These are phyloP conservation scores for Cucurbita argyrosperma DNA, from an alignment of 306 rosid species.

Conservation along the genomic window DNA sequence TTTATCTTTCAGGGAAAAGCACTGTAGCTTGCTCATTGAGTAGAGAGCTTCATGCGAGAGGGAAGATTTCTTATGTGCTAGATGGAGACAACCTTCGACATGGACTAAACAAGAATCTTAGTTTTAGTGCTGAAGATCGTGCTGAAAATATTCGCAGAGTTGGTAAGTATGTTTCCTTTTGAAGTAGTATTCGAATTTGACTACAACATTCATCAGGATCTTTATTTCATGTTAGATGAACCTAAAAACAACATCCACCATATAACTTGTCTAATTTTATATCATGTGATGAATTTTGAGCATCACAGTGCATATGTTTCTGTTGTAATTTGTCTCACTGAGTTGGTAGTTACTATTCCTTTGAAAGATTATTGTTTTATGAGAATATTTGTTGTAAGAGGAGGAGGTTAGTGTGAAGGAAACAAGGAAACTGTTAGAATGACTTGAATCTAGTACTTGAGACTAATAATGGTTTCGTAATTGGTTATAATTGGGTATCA, in stretches of 20 bases:
- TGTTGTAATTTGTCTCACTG: background rate
- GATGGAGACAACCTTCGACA: slow-evolving; percentile 89
- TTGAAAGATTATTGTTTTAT: background rate
- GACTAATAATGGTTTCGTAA: background rate
- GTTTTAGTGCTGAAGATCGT: slow-evolving; percentile 65
- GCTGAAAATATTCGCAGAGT: slow-evolving; percentile 77
- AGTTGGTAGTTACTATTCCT: background rate
- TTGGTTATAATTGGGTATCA: background rate
- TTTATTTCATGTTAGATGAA: background rate
- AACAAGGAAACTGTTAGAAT: background rate
- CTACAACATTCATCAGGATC: background rate
- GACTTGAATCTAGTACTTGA: background rate
- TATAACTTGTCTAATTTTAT: background rate
- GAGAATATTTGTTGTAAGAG: background rate
- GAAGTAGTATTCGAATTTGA: background rate
- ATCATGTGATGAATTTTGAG: background rate
- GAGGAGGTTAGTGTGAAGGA: background rate
- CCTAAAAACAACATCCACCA: background rate
- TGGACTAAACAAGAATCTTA: slow-evolving; percentile 67
- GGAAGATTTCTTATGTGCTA: slow-evolving; percentile 62
- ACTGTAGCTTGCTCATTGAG: slow-evolving; percentile 65
- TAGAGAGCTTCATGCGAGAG: slow-evolving; percentile 45
- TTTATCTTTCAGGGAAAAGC: slow-evolving; percentile 50
- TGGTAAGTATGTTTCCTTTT: slow-evolving; percentile 30
- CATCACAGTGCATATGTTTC: background rate